Conservation (phyloP, 2,329 filamentous ascomycete species). For the Verticillium alfalfae region DNA sequence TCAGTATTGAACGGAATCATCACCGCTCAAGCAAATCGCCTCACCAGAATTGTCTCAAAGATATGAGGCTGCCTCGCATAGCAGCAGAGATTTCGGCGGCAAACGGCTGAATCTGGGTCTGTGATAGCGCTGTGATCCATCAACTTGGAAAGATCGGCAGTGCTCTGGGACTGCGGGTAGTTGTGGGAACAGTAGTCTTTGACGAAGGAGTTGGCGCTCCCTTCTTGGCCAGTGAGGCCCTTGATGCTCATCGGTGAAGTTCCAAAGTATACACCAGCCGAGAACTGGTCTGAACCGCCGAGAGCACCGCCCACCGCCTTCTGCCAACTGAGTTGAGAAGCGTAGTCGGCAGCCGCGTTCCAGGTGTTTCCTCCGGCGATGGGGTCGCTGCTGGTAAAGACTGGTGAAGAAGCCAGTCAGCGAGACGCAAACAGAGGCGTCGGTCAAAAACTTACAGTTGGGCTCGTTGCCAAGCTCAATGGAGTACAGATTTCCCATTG, state of each 20-base stretch:
- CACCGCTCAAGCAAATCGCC: not conserved
- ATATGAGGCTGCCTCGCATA: conserved; percentile 29
- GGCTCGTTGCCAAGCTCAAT: conserved; percentile 55
- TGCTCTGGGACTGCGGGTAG: conserved; percentile 30
- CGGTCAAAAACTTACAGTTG: conserved; percentile 33
- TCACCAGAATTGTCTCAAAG: conserved; percentile 38
- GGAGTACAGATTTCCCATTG: conserved; percentile 42
- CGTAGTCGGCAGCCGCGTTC: conserved; percentile 23
- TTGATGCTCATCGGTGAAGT: conserved; percentile 26
- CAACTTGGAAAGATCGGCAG: conserved; percentile 25
- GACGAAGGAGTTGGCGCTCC: conserved; percentile 19
- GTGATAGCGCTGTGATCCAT: conserved; percentile 36
- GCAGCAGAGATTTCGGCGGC: conserved; percentile 29
- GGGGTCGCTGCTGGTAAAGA: conserved; percentile 11
- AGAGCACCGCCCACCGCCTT: conserved; percentile 21
- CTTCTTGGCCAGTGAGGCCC: conserved; percentile 6
- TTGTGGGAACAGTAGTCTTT: conserved; percentile 39
- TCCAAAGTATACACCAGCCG: conserved; percentile 27
- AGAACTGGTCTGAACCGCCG: conserved; percentile 17
- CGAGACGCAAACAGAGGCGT: not conserved
- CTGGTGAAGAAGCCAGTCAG: not conserved
- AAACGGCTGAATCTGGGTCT: conserved; percentile 27
- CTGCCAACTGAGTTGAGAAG: conserved; percentile 25
- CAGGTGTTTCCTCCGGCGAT: conserved; percentile 19
- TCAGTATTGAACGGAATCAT: not conserved